Percentiles rank a stretch among this genome's conserved stretches.
These are phyloP conservation scores for Cymbopogon flexuosus DNA, from an alignment of 202 grass and related monocot genomes.

Conservation along the genomic window DNA sequence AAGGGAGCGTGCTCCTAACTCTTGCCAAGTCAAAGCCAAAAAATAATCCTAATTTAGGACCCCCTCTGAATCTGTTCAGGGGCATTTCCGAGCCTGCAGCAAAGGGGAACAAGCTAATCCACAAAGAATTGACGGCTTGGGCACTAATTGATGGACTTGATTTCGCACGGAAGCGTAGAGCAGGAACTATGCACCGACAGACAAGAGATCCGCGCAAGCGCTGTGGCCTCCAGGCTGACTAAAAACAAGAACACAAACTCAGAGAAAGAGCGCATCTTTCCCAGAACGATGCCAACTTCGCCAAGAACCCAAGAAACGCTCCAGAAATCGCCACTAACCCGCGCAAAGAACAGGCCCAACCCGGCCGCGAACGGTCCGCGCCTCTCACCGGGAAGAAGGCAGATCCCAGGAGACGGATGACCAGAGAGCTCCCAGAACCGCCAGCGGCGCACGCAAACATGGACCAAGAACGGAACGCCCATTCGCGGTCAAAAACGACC, in stretches of 20 bases:
- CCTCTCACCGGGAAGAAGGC: background rate
- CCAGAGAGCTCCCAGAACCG: too few species aligned
- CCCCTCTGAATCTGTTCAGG: too few species aligned
- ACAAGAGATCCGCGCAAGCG: slow-evolving; percentile 13
- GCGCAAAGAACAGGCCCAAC: background rate
- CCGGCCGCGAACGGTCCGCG: background rate
- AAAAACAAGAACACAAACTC: background rate
- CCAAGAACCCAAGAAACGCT: background rate
- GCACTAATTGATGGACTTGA: background rate
- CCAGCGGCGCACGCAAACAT: background rate
- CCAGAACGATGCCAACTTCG: background rate
- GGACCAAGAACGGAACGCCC: background rate
- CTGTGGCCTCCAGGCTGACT: background rate
- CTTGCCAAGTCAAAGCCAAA: background rate
- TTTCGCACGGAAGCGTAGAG: background rate
- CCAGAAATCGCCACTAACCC: background rate
- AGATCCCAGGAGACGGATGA: slow-evolving; percentile 13
- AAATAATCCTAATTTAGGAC: background rate
- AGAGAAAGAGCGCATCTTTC: background rate
- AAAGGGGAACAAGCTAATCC: background rate
- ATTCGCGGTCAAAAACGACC: background rate
- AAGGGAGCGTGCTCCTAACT: background rate
- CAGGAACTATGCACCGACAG: background rate
- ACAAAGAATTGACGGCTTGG: background rate
- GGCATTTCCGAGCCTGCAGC: background rate